Conservation (phyloP, 2,329 filamentous ascomycete species). For the Aspergillus neotritici region DNA sequence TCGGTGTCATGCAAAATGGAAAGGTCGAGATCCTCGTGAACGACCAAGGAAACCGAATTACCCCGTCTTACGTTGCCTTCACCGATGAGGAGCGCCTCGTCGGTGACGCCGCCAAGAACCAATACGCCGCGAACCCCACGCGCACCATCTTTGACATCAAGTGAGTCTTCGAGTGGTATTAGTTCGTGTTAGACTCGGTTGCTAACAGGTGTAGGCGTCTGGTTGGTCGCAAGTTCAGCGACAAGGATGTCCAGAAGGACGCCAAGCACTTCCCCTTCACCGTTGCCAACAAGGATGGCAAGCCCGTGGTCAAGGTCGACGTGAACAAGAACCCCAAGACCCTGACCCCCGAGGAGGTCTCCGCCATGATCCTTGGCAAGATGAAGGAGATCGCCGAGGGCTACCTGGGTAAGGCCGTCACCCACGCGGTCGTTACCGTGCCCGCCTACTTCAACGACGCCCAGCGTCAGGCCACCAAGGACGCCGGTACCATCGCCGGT, state of each 20-base stretch:
- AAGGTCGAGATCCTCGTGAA: constrained; percentile 95
- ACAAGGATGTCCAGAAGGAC: constrained; percentile 85
- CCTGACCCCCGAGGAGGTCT: constrained; percentile 63
- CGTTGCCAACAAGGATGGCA: constrained; percentile 81
- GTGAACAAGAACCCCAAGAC: constrained; percentile 54
- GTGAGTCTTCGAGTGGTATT: constrained; percentile 52
- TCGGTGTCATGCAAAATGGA: constrained; percentile 92
- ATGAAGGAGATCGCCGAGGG: constrained; percentile 62
- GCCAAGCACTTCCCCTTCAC: constrained; percentile 99
- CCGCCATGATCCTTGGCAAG: constrained; percentile 61
- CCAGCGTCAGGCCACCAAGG: constrained; percentile 94
- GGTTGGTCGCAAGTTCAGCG: constrained; percentile 75
- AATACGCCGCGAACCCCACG: constrained; percentile 72
- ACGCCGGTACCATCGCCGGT: constrained; percentile 84
- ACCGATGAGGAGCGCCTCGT: constrained; percentile 96
- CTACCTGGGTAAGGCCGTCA: constrained; percentile 57
- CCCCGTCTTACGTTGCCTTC: constrained; percentile 90
- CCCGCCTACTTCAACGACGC: constrained; percentile 98
- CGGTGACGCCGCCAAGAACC: constrained; percentile 96
- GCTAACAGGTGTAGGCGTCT: constrained; percentile 55
- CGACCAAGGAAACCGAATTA: constrained; percentile 95
- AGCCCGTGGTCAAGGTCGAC: constrained; percentile 72
- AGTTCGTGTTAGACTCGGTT: not conserved
- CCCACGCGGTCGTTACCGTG: constrained; percentile 75
- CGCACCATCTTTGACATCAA: constrained; percentile 79